Percentiles rank a stretch among this genome's conserved stretches.
Evolutionary conservation across 306 rosid genomes (phyloP).

Genomic region (Abrus pulchellus): DNA sequence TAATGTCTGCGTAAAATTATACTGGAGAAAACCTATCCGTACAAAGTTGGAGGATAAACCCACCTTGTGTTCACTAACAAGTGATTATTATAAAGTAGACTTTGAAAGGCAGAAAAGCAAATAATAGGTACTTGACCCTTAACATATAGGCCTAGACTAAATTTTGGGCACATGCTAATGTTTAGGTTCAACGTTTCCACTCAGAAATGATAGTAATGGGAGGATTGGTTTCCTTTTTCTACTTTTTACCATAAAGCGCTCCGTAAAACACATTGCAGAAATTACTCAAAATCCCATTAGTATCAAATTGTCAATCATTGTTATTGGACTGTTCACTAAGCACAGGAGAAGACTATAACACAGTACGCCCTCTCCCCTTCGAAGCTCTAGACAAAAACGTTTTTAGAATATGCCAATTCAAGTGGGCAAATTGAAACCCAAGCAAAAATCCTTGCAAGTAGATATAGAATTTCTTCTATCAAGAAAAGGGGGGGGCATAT

Average conservation of each 20-base stretch:
- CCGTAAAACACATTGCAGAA: slow-evolving; percentile 25
- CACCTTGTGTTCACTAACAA: neutral
- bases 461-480: slow-evolving; percentile 44
- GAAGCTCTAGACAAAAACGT: neutral
- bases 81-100: slow-evolving; percentile 40
- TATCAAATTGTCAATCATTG: slow-evolving; percentile 39
- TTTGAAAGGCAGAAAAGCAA: slow-evolving; percentile 37
- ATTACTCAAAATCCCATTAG: slow-evolving; percentile 12
- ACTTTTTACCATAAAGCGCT: neutral
- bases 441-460: slow-evolving; percentile 40
- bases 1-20: neutral
- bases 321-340: slow-evolving; percentile 42
- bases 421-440: slow-evolving; percentile 38
- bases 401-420: slow-evolving; percentile 45
- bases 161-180: slow-evolving; percentile 37
- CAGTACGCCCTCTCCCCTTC: slow-evolving; percentile 21
- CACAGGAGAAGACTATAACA: slow-evolving; percentile 47
- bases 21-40: neutral
- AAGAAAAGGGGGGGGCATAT: slow-evolving; percentile 34
- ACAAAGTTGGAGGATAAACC: slow-evolving; percentile 3
- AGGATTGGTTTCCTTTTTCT: neutral
- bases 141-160: slow-evolving; percentile 40
- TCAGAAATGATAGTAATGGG: slow-evolving; percentile 34
- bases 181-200: slow-evolving; percentile 42
- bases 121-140: slow-evolving; percentile 31